phyloP scores from a whole-genome alignment of 1,284 basidiomycete species.

The Pisolithus thermaeus region DNA sequence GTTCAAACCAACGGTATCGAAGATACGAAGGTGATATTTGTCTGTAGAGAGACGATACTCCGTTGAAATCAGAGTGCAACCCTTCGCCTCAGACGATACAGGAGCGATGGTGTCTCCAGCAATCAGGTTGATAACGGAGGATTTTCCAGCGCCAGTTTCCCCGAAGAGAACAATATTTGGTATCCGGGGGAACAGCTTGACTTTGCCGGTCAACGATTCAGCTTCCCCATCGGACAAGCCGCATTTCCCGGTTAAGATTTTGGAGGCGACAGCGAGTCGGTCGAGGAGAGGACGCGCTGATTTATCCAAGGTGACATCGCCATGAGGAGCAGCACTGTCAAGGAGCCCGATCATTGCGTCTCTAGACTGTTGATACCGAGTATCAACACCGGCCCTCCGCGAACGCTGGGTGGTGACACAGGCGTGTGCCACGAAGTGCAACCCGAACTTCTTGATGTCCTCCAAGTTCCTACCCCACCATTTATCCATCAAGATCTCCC shows the following conservation, averaged over 20 bases:
- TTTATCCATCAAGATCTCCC: conserved; percentile 11
- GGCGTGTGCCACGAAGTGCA: conserved; percentile 11
- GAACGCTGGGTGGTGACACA: conserved; percentile 21
- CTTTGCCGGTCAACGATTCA: conserved; percentile 10
- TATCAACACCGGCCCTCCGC: not conserved
- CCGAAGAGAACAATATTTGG: conserved; percentile 2
- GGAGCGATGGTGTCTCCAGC: conserved; percentile 12
- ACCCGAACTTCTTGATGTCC: conserved; percentile 13
- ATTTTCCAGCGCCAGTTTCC: conserved; percentile 19
- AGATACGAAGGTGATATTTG: conserved; percentile 20
- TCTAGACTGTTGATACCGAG: conserved; percentile 13
- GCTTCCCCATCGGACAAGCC: conserved; percentile 11
- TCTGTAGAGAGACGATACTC: conserved; percentile 11
- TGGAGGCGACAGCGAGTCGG: conserved; percentile 4
- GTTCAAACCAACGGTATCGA: conserved; percentile 37
- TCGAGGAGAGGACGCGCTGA: conserved; percentile 11
- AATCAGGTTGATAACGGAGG: conserved; percentile 29
- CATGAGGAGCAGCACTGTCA: not conserved
- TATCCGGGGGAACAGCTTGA: conserved; percentile 11
- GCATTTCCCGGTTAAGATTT: conserved; percentile 12
- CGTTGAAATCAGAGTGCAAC: conserved; percentile 21
- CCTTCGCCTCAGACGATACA: conserved; percentile 18
- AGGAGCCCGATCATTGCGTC: conserved; percentile 11
- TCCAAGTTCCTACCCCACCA: conserved; percentile 25
- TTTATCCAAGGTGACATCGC: not conserved